phyloP scores from a whole-genome alignment of 495 filamentous ascomycete genomes.

The Terfezia claveryi region DNA sequence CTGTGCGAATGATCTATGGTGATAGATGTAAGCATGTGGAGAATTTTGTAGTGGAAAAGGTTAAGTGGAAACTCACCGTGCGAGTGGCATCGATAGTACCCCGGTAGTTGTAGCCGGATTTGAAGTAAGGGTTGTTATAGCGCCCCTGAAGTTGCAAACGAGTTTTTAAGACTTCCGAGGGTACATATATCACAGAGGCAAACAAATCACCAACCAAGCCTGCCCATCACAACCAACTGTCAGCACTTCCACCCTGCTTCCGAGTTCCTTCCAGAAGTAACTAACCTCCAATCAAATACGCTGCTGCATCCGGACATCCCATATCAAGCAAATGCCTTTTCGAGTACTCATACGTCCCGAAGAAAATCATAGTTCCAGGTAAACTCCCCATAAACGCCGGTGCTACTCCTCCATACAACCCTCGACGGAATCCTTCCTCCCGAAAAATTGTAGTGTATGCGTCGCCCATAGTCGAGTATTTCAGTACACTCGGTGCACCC shows the following conservation, averaged over 20 bases:
- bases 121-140: slow-evolving; percentile 81
- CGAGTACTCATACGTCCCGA: slow-evolving; percentile 87
- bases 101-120: slow-evolving; percentile 84
- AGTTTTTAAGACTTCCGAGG: slow-evolving; percentile 90
- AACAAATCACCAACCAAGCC: slow-evolving; percentile 82
- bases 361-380: slow-evolving; percentile 84
- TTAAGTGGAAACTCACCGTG: slow-evolving; percentile 21
- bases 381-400: slow-evolving; percentile 85
- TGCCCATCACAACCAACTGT: slow-evolving; percentile 18
- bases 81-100: slow-evolving; percentile 54
- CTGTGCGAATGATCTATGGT: slow-evolving; percentile 41
- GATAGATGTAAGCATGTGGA: neutral
- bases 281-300: slow-evolving; percentile 66
- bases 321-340: slow-evolving; percentile 70
- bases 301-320: slow-evolving; percentile 52
- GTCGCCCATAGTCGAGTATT: slow-evolving; percentile 68
- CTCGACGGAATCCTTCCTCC: slow-evolving; percentile 70
- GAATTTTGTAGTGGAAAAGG: neutral
- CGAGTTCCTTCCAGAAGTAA: neutral
- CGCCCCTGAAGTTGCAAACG: slow-evolving; percentile 84
- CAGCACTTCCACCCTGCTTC: slow-evolving; percentile 1
- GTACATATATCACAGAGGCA: slow-evolving; percentile 80
- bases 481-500: slow-evolving; percentile 79
- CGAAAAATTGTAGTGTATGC: slow-evolving; percentile 83
- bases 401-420: slow-evolving; percentile 79